Evolutionary conservation across 1,284 basidiomycete species (phyloP), one percentile per base, ranked within the genome.

Genomic region (Paramarasmius palmivorus): DNA sequence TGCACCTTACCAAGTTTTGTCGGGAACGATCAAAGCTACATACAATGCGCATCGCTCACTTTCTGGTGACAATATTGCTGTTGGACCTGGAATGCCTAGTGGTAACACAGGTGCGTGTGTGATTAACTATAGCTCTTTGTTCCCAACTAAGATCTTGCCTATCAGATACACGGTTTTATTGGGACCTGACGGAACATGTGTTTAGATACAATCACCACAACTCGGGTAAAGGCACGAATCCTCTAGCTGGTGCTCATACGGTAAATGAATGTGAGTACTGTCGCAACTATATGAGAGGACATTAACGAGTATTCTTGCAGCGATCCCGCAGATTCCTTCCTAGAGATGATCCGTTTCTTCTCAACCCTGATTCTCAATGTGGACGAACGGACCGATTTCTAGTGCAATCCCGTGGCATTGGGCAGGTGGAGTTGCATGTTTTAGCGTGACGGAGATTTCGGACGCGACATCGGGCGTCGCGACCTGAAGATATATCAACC

Each of bases 161-260:
- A n/a, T 7, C 59, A 73, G 82, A 84, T 59, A 83, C 79, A 3
- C 72, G 74, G 49, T 73, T 68, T 57, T 82, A 79, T 64, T 82
- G 69, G 69, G 62, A 68, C 15, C 56, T 72, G 34, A 66, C 66
- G 14, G 54, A 59, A 15, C 65, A 69, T 49, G 69, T 70, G 40
- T 70, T 70, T 63, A 64, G 67, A 32, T 72, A 68, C 53, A 69
- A 53, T 37, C 74, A 78, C 53, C 60, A 60, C 39, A 71, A 73
- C 53, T 59, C 57, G 15, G 71, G 69, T 19, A 66, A 64, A 40
- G 53, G 59, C 22, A 61, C 53, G 14, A 65, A 61, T 17, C 57
- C 53, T 47, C 65, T 67, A 58, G 67, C 60, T 35, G 78, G 78
- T 3, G 73, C 85, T 25, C 90, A 91, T 65, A 89, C 89, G 1